Evolutionary conservation across 2,329 filamentous ascomycete species (phyloP).

Genomic region (Paramyrothecium sp.): DNA sequence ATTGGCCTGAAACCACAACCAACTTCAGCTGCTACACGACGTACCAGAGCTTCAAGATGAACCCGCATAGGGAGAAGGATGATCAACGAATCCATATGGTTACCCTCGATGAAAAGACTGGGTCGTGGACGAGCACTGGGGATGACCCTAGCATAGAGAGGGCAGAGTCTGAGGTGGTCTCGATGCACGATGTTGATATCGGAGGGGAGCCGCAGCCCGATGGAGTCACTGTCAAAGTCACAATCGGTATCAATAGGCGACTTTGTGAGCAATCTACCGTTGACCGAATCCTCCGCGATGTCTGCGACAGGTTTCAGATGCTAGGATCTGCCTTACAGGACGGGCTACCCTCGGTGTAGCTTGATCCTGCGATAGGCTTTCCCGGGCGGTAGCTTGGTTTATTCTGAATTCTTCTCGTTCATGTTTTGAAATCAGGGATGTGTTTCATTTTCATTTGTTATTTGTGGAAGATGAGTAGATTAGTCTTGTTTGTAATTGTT

Average conservation of each 20-base stretch:
- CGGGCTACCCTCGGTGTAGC: neutral
- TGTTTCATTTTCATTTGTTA: too few species aligned
- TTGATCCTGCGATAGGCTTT: neutral
- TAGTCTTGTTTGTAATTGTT: too few species aligned
- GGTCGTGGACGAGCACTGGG: neutral
- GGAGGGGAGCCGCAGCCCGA: neutral
- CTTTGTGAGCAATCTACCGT: neutral
- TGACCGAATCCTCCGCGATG: neutral
- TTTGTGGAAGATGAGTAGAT: too few species aligned
- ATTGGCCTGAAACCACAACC: conserved; percentile 2
- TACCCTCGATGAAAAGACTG: neutral
- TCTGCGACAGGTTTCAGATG: neutral
- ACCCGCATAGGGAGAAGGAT: neutral
- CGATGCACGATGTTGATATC: neutral
- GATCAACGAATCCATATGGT: neutral
- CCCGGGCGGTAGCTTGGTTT: neutral
- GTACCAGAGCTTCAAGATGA: conserved; percentile 2
- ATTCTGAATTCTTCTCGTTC: too few species aligned
- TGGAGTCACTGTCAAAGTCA: neutral
- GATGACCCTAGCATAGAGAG: neutral
- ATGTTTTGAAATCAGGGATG: too few species aligned
- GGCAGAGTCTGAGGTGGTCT: neutral
- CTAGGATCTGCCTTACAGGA: neutral
- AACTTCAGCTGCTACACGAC: conserved; percentile 1
- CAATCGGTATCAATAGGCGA: neutral